Percentiles rank a stretch among this genome's conserved stretches.
Conservation (phyloP, 305 asterid genomes). For the Vinca major region DNA sequence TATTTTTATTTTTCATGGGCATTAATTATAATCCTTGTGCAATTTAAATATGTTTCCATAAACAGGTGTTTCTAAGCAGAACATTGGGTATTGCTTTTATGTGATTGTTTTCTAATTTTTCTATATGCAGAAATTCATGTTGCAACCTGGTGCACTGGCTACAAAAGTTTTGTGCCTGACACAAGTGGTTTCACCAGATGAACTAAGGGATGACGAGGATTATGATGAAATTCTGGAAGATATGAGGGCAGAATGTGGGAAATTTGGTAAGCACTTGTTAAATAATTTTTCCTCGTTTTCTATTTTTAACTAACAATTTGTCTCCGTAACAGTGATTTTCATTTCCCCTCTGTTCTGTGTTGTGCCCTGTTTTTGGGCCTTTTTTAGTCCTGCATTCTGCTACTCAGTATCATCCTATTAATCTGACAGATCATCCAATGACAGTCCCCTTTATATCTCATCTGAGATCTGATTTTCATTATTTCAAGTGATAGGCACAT, state of each 20-base stretch:
- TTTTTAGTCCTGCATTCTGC: slow-evolving; percentile 21
- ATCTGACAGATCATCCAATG: slow-evolving; percentile 13
- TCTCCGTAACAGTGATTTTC: not conserved
- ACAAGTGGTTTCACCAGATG: slow-evolving; percentile 64
- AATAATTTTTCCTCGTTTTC: not conserved
- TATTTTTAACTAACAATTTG: not conserved
- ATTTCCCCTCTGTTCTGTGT: not conserved
- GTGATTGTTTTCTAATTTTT: not conserved
- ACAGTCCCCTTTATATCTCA: not conserved
- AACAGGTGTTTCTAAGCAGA: not conserved
- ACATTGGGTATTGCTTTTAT: not conserved
- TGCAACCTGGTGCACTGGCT: slow-evolving; percentile 48
- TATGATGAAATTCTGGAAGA: slow-evolving; percentile 86
- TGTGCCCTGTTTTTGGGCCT: slow-evolving; percentile 17
- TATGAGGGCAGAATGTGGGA: slow-evolving; percentile 86
- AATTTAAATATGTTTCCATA: not conserved
- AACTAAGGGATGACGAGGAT: slow-evolving; percentile 78
- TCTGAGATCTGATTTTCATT: not conserved
- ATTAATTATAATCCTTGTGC: no score
- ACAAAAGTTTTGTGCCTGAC: slow-evolving; percentile 85
- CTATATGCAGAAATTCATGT: slow-evolving; percentile 58
- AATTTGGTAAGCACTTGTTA: slow-evolving; percentile 47
- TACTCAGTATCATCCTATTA: slow-evolving; percentile 7
- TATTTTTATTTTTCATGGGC: no score
- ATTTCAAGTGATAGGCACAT: not conserved